Evolutionary conservation across 2,329 filamentous ascomycete genomes (phyloP).

Genomic region (Aspergillus ibericus): DNA sequence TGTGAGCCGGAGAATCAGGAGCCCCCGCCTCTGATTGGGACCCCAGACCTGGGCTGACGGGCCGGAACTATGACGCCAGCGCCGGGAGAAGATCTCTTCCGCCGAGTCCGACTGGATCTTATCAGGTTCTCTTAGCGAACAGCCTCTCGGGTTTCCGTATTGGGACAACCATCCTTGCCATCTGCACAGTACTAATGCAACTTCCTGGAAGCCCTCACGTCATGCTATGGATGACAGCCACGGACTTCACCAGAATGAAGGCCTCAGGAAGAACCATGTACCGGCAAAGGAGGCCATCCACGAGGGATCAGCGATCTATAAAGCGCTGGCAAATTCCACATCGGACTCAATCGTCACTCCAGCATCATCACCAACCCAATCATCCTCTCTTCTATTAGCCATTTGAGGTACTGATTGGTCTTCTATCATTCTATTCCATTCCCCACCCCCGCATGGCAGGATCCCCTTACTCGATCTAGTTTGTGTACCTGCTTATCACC

Average conservation of each 20-base stretch:
- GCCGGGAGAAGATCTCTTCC: not conserved
- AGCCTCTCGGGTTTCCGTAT: not conserved
- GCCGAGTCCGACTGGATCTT: not conserved
- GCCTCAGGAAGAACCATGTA: not conserved
- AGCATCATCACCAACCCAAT: not conserved
- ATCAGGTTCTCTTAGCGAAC: not conserved
- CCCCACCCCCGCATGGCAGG: not conserved
- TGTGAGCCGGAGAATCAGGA: not conserved
- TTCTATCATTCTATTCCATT: not conserved
- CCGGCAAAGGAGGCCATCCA: not conserved
- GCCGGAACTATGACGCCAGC: slow-evolving; percentile 1
- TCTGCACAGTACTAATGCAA: not conserved
- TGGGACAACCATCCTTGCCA: not conserved
- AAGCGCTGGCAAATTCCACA: not conserved
- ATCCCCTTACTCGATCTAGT: not conserved
- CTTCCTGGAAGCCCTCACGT: not conserved
- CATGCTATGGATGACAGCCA: not conserved
- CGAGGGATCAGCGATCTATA: not conserved
- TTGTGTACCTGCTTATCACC: not conserved
- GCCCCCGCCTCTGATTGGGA: not conserved
- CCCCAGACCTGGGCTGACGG: not conserved
- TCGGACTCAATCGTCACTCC: not conserved
- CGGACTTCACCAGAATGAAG: not conserved
- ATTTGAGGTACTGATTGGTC: not conserved
- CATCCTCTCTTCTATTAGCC: not conserved